phyloP scores from a whole-genome alignment of 2,329 filamentous ascomycete species.

The Apiospora kogelbergensis region DNA sequence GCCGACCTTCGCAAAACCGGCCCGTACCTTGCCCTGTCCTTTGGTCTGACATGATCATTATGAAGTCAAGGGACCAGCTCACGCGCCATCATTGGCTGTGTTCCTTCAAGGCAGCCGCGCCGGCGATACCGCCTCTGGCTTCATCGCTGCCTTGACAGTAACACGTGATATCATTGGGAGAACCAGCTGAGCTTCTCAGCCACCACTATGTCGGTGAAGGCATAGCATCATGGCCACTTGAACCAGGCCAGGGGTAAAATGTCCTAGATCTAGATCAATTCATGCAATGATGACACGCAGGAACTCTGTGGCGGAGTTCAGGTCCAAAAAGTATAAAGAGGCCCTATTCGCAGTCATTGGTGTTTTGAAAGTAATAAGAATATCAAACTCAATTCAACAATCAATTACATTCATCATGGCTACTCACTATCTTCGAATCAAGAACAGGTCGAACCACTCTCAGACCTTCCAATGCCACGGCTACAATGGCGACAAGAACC shows the following conservation, averaged over 20 bases:
- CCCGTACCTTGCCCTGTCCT: background rate
- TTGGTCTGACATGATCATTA: background rate
- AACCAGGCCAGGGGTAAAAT: background rate
- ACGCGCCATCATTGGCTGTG: background rate
- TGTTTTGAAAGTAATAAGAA: background rate
- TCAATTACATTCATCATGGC: background rate
- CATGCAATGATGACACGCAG: background rate
- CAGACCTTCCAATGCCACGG: conserved; percentile 38
- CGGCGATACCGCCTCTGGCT: background rate
- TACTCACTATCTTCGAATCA: conserved; percentile 32
- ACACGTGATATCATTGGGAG: too few species aligned
- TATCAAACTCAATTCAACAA: background rate
- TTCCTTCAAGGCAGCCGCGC: background rate
- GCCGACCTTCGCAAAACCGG: background rate
- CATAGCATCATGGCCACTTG: background rate
- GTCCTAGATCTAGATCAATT: background rate
- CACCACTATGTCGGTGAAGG: background rate
- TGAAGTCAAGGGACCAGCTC: background rate
- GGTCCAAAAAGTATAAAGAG: background rate
- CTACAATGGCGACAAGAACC: conserved; percentile 34
- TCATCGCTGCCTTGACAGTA: background rate
- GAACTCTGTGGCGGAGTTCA: background rate
- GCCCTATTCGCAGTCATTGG: background rate
- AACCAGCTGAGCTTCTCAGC: background rate
- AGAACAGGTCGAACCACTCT: conserved; percentile 35